A percentile compares a stretch with the other conserved stretches of the same genome.
Conservation (phyloP, 1,284 basidiomycete genomes). For the Athelia sp. region DNA sequence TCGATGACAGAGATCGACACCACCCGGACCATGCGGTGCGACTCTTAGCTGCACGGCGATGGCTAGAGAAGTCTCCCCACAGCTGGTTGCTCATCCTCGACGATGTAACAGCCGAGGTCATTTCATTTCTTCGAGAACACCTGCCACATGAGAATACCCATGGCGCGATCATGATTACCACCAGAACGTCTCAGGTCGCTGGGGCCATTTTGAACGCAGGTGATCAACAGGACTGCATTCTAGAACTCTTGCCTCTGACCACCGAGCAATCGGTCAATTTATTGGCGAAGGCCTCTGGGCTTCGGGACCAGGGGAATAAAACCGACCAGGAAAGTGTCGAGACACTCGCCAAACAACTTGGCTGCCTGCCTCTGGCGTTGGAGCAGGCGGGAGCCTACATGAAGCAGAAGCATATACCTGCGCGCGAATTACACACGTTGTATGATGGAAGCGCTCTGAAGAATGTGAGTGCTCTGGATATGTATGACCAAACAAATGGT, state of each 20-base stretch:
- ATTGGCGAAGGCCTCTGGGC: too few species aligned
- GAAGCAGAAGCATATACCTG: too few species aligned
- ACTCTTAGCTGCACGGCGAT: background rate
- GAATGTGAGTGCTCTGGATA: too few species aligned
- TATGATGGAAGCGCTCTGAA: too few species aligned
- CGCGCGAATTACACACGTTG: too few species aligned
- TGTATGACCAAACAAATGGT: too few species aligned
- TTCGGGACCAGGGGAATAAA: too few species aligned
- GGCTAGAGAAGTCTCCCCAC: background rate
- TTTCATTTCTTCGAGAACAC: background rate
- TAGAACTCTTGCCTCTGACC: too few species aligned
- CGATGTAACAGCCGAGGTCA: background rate
- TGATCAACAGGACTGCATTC: background rate
- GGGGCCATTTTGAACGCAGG: background rate
- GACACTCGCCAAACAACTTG: background rate
- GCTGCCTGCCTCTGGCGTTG: background rate
- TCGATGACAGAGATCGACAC: background rate
- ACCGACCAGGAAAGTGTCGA: too few species aligned
- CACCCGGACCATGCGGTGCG: background rate
- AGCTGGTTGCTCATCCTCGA: background rate
- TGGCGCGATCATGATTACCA: background rate
- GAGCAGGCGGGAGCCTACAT: too few species aligned
- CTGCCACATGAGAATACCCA: background rate
- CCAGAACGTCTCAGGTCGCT: background rate
- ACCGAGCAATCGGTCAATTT: too few species aligned